Percentiles rank a stretch among this genome's conserved stretches.
Conservation (phyloP, 164 flowering plant species). For the Magnolia officinalis region DNA sequence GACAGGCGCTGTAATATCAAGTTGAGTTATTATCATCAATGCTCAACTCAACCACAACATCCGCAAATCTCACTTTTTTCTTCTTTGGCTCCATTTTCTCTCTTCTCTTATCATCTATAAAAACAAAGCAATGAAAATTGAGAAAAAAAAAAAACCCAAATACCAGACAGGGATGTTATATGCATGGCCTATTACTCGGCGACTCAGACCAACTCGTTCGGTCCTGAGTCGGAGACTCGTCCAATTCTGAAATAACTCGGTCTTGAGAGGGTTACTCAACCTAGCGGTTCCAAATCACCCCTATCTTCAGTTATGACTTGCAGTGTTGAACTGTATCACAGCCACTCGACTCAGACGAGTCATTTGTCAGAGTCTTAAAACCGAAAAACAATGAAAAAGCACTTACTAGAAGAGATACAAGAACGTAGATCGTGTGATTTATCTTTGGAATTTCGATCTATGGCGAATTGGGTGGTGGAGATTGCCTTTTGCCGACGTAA, state of each 20-base stretch:
- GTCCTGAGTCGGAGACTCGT: too few species aligned
- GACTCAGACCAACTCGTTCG: too few species aligned
- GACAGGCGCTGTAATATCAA: too few species aligned
- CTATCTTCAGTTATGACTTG: too few species aligned
- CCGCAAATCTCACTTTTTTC: slow-evolving; percentile 75
- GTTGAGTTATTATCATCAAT: slow-evolving; percentile 25
- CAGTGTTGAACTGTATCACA: too few species aligned
- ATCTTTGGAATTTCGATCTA: slow-evolving; percentile 9
- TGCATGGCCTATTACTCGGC: too few species aligned
- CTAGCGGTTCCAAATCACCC: too few species aligned
- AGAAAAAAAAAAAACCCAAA: background rate
- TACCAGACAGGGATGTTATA: background rate
- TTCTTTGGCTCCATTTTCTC: slow-evolving; percentile 34
- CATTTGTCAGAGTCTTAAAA: background rate
- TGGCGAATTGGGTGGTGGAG: slow-evolving; percentile 9
- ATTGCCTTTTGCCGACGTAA: slow-evolving; percentile 46
- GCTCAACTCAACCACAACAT: slow-evolving; percentile 63
- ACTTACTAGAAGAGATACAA: slow-evolving; percentile 61
- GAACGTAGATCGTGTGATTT: slow-evolving; percentile 31
- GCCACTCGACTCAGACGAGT: too few species aligned
- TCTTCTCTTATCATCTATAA: slow-evolving; percentile 27
- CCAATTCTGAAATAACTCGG: too few species aligned
- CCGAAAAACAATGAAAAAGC: background rate
- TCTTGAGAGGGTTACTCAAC: too few species aligned
- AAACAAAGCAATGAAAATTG: background rate